Evolutionary conservation across 768 basidiomycete species (phyloP), one percentile per base, ranked within the genome.

Genomic region (Coprinopsis marcescibilis): DNA sequence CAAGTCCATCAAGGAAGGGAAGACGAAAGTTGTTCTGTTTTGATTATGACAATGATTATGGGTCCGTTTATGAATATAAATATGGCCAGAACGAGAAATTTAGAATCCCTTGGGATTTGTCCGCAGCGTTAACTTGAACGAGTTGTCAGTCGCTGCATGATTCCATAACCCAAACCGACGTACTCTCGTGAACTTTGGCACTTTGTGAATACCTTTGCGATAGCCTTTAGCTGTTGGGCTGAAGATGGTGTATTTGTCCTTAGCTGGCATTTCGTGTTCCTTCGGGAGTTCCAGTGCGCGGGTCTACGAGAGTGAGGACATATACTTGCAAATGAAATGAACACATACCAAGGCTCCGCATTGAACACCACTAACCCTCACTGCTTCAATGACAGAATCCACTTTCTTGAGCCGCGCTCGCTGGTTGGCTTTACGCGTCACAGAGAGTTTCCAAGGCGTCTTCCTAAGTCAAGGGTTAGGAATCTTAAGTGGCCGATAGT

Each of bases 121-220:
- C 57, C 94, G 72, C 3, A 87, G 73, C 25, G 94, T 93, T 51
- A 93, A 62, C 94, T 93, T 58, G 19, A 48, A 52, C 15, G 52
- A 37, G 52, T 32, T 23, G 20, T 46, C 2, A 53, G 20, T 38
- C 11, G n/a, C 26, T 11, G 11, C 17, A 40, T 11, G 26, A 11
- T n/a, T 6, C 36, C 45, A 23, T 26, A 8, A 8, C 26, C 25
- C 46, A 10, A 24, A 35, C 3, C 25, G 21, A 69, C 85, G 50
- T 54, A 94, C 93, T 65, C 90, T 76, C 41, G 94, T 96, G 81
- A 85, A 97, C 60, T 96, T 95, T n/a, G 94, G 94, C 21, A 95
- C 88, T 59, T 94, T 94, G 69, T 98, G 94, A 40, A 96, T 91
- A 20, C 90, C 88, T 58, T 97, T 97, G 35, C 95, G 72, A 65